Evolutionary conservation across 2,329 filamentous ascomycete species (phyloP).

Genomic region (Apiospora saccharicola): DNA sequence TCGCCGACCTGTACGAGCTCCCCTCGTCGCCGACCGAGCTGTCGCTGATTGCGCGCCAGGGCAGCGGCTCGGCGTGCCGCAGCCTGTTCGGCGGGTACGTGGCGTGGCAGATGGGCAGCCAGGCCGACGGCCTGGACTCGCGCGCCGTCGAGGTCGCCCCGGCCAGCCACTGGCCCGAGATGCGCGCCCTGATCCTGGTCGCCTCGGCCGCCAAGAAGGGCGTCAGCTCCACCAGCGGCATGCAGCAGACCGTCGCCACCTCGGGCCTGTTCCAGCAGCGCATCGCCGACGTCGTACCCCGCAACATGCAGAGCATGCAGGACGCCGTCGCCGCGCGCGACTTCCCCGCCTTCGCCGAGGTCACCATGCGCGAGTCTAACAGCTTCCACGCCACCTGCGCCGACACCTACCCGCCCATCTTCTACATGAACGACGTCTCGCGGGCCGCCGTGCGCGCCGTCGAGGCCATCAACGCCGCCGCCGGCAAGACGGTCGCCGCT

Average conservation of each 20-base stretch:
- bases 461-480: slow-evolving; percentile 84
- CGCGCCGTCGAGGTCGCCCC: slow-evolving; percentile 88
- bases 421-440: slow-evolving; percentile 96
- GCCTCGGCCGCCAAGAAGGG: slow-evolving; percentile 95
- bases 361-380: slow-evolving; percentile 97
- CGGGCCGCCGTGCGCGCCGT: slow-evolving; percentile 87
- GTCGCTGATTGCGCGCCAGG: slow-evolving; percentile 88
- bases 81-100: slow-evolving; percentile 95
- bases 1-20: slow-evolving; percentile 91
- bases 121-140: slow-evolving; percentile 83
- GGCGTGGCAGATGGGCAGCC: slow-evolving; percentile 84
- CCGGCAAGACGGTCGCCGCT: slow-evolving; percentile 82
- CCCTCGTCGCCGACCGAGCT: slow-evolving; percentile 83
- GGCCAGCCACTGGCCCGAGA: slow-evolving; percentile 91
- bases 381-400: slow-evolving; percentile 95
- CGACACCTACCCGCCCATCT: slow-evolving; percentile 96
- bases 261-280: slow-evolving; percentile 86
- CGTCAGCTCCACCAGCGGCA: slow-evolving; percentile 89
- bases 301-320: slow-evolving; percentile 85
- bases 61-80: slow-evolving; percentile 92
- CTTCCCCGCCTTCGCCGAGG: slow-evolving; percentile 85
- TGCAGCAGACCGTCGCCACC: slow-evolving; percentile 96
- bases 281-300: slow-evolving; percentile 78
- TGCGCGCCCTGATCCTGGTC: slow-evolving; percentile 91
- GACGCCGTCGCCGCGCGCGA: slow-evolving; percentile 78